Conservation (phyloP, 179 eudicot species). For the Carnegiea gigantea region DNA sequence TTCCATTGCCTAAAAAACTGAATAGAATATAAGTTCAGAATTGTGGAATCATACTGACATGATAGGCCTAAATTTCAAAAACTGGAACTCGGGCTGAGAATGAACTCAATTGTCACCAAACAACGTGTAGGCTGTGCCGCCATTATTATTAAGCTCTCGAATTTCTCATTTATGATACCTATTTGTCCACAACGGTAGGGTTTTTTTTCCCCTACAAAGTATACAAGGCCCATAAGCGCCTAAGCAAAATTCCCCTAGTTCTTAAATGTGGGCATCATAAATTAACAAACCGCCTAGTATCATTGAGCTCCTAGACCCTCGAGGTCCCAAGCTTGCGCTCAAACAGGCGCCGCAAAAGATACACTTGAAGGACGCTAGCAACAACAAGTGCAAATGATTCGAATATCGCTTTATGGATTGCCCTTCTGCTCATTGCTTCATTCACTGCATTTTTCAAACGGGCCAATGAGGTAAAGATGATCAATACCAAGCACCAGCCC, state of each 20-base stretch:
- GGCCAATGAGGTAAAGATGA: not conserved
- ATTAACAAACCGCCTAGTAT: constrained; percentile 7
- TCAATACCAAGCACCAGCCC: not conserved
- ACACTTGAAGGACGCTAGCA: constrained; percentile 80
- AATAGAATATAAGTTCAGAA: no score
- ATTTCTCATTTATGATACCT: not conserved
- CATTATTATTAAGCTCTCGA: not conserved
- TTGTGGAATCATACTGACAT: no score
- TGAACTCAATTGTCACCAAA: no score
- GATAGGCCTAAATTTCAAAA: no score
- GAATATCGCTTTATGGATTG: constrained; percentile 66
- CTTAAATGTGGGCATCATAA: not conserved
- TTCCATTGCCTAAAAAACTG: no score
- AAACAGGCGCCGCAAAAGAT: constrained; percentile 69
- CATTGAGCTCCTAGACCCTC: not conserved
- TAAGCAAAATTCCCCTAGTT: no score
- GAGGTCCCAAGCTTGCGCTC: constrained; percentile 57
- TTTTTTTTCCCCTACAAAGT: not conserved
- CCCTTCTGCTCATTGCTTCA: constrained; percentile 78
- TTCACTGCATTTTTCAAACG: constrained; percentile 54
- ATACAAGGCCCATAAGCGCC: no score
- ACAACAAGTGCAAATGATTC: constrained; percentile 78
- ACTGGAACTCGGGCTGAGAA: no score
- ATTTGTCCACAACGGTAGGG: not conserved
- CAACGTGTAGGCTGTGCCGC: not conserved